phyloP scores from a whole-genome alignment of 768 basidiomycete species.

The Leccinum obscurum region DNA sequence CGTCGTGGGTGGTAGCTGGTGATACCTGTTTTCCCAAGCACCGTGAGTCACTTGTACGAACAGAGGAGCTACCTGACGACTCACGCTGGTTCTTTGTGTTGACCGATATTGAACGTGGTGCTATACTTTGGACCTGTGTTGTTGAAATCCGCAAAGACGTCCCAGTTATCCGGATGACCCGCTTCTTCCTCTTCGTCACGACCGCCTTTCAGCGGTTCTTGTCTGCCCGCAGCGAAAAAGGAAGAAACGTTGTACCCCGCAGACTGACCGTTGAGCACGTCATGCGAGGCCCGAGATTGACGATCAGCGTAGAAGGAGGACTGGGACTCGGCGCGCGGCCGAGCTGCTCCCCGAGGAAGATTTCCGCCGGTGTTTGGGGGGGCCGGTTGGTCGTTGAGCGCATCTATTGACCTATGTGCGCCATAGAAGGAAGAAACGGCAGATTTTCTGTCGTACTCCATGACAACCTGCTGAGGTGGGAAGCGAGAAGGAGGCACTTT shows the following conservation, averaged over 20 bases:
- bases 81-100: constrained; percentile 47
- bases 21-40: constrained; percentile 39
- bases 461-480: constrained; percentile 26
- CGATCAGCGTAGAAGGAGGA: constrained; percentile 63
- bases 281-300: constrained; percentile 43
- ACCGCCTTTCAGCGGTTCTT: constrained; percentile 79
- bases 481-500: neutral
- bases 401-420: constrained; percentile 59
- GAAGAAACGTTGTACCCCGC: constrained; percentile 77
- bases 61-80: constrained; percentile 21
- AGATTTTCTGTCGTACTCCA: constrained; percentile 81
- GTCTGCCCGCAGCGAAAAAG: constrained; percentile 66
- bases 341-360: constrained; percentile 34
- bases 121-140: constrained; percentile 81
- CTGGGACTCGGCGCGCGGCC: constrained; percentile 63
- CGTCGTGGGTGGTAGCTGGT: constrained; percentile 37
- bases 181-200: constrained; percentile 64
- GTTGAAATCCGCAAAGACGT: constrained; percentile 89
- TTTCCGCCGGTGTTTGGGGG: constrained; percentile 22
- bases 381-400: constrained; percentile 49
- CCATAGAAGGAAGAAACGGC: constrained; percentile 81
- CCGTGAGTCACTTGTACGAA: constrained; percentile 7
- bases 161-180: constrained; percentile 54
- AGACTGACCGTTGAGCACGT: constrained; percentile 47
- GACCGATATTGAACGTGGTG: constrained; percentile 49